Conservation (phyloP, 768 basidiomycete genomes). For the Dioszegia crocea region DNA sequence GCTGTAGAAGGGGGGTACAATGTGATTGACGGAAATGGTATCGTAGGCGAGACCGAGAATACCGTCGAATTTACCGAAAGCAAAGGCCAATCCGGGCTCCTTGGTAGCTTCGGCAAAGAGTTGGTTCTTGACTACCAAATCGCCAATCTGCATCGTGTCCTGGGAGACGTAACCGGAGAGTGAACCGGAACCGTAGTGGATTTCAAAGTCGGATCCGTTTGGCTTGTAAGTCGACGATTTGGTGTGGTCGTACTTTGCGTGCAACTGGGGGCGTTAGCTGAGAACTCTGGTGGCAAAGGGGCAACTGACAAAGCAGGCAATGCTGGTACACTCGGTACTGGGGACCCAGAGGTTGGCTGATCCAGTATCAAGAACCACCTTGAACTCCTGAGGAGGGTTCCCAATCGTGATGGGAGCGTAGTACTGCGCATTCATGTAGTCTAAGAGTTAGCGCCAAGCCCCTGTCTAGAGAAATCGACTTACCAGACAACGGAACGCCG, state of each 20-base stretch:
- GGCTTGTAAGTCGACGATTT: constrained; percentile 78
- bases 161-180: constrained; percentile 94
- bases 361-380: constrained; percentile 86
- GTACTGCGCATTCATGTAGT: constrained; percentile 98
- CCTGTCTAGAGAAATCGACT: constrained; percentile 34
- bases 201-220: constrained; percentile 83
- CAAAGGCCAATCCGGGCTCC: constrained; percentile 95
- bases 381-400: constrained; percentile 82
- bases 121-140: constrained; percentile 66
- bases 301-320: constrained; percentile 49
- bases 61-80: constrained; percentile 83
- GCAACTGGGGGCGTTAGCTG: constrained; percentile 55
- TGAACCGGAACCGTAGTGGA: constrained; percentile 91
- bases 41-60: constrained; percentile 91
- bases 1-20: constrained; percentile 88
- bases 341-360: constrained; percentile 87
- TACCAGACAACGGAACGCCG: constrained; percentile 81
- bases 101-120: constrained; percentile 94
- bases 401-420: constrained; percentile 82
- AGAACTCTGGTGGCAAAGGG: not conserved
- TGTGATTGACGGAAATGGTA: constrained; percentile 83
- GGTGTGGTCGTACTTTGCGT: constrained; percentile 79
- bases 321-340: constrained; percentile 42
- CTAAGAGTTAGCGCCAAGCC: constrained; percentile 52
- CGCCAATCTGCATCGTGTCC: constrained; percentile 75